A percentile compares a stretch with the other conserved stretches of the same genome.
phyloP scores from a whole-genome alignment of 139 green algal species.

The Chlorella sp. region DNA sequence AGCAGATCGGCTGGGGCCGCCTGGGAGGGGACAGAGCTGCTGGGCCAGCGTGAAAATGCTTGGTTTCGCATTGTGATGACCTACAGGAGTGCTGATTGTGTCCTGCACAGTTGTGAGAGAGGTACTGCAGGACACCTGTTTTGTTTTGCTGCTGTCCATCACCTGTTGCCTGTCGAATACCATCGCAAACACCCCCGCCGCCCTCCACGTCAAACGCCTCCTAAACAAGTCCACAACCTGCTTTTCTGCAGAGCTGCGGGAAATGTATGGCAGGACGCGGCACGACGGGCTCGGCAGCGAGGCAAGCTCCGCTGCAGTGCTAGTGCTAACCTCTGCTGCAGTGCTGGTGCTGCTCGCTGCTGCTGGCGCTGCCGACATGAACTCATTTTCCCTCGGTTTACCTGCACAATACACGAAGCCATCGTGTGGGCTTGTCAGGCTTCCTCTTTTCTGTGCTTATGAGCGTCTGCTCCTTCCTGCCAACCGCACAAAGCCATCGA shows the following conservation, averaged over 20 bases:
- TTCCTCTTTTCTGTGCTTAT: too few relatives aligned
- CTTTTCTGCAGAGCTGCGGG: conserved; percentile 44
- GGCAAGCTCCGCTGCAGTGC: background rate
- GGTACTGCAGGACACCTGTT: too few relatives aligned
- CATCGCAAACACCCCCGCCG: too few relatives aligned
- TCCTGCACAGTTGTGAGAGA: background rate
- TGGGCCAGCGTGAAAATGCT: background rate
- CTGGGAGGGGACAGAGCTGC: too few relatives aligned
- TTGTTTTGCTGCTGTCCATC: too few relatives aligned
- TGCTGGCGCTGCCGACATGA: too few relatives aligned
- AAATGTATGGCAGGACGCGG: conserved; percentile 74
- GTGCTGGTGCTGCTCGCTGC: too few relatives aligned
- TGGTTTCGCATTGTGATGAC: background rate
- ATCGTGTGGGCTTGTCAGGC: too few relatives aligned
- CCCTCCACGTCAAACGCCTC: background rate
- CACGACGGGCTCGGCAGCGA: conserved; percentile 71
- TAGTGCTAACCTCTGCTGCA: background rate
- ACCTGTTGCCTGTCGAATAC: too few relatives aligned
- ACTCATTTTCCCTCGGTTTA: too few relatives aligned
- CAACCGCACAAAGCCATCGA: background rate
- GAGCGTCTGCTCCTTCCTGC: too few relatives aligned
- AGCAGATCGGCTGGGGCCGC: background rate
- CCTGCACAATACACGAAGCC: too few relatives aligned
- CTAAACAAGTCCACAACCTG: background rate
- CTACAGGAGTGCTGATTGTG: background rate